A percentile compares a stretch with the other conserved stretches of the same genome.
phyloP scores from a whole-genome alignment of 345 rosid genomes.

The Arabis hirsuta region DNA sequence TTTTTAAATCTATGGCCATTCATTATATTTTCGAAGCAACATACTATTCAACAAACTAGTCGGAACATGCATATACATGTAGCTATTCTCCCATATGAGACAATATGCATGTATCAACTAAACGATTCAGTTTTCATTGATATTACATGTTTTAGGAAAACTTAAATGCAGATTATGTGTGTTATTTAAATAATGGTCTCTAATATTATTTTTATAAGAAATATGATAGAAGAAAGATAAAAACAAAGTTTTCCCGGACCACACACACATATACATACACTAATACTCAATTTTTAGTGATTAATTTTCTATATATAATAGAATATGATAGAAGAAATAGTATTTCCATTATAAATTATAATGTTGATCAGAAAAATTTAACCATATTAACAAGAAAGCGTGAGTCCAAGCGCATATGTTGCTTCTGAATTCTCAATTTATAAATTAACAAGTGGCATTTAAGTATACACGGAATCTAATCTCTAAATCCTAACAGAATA shows the following conservation, averaged over 20 bases:
- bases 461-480: constrained; percentile 31
- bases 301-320: no score
- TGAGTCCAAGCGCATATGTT: constrained; percentile 8
- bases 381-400: constrained; percentile 6
- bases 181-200: neutral
- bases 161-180: neutral
- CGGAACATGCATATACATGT: constrained; percentile 24
- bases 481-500: constrained; percentile 23
- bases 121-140: no score
- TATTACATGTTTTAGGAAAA: no score
- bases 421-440: constrained; percentile 15
- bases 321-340: neutral
- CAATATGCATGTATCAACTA: no score
- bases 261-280: constrained; percentile 5
- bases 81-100: constrained; percentile 18
- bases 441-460: constrained; percentile 24
- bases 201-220: no score
- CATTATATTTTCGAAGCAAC: constrained; percentile 3
- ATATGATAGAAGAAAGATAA: no score
- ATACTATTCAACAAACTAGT: constrained; percentile 20
- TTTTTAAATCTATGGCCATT: neutral
- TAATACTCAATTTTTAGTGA: neutral
- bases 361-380: neutral
- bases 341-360: neutral
- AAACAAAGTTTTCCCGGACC: constrained; percentile 1